Percentiles rank a stretch among this genome's conserved stretches.
Conservation (phyloP, 805 yeast genomes). For the Candida nitratophila region DNA sequence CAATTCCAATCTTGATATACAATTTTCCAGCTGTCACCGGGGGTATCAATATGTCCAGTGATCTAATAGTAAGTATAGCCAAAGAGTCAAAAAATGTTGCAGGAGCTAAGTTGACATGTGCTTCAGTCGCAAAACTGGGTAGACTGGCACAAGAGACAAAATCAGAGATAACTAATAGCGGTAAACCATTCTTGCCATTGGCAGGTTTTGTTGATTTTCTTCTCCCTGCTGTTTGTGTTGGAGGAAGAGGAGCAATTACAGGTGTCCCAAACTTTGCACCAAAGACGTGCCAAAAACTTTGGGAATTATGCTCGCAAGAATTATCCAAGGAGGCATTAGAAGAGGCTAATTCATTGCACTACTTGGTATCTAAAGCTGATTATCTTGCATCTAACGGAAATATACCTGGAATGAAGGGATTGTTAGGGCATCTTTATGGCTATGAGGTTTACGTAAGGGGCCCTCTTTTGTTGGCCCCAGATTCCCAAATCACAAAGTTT, state of each 20-base stretch:
- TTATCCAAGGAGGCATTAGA: conserved; percentile 3
- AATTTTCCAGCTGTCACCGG: conserved; percentile 33
- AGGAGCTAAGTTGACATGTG: conserved; percentile 11
- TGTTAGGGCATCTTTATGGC: conserved; percentile 6
- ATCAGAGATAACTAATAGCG: conserved; percentile 2
- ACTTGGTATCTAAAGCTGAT: conserved; percentile 10
- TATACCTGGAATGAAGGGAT: conserved; percentile 11
- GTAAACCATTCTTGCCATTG: conserved; percentile 7
- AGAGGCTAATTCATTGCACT: conserved; percentile 6
- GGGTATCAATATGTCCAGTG: conserved; percentile 19
- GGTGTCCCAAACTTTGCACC: conserved; percentile 15
- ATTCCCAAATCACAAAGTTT: not conserved
- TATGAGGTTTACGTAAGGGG: conserved; percentile 7
- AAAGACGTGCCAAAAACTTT: conserved; percentile 9
- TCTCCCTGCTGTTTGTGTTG: conserved; percentile 10
- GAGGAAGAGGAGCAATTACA: conserved; percentile 12
- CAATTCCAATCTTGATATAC: conserved; percentile 28
- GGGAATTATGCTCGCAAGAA: conserved; percentile 6
- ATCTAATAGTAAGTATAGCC: conserved; percentile 7
- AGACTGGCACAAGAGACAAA: conserved; percentile 8
- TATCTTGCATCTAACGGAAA: conserved; percentile 10
- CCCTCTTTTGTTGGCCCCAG: conserved; percentile 7
- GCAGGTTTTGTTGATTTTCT: conserved; percentile 12
- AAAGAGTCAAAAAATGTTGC: conserved; percentile 6
- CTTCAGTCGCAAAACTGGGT: conserved; percentile 10